These are phyloP conservation scores for Alternaria triticimaculans DNA, from an alignment of 2,329 filamentous ascomycete genomes.

Conservation along the genomic window DNA sequence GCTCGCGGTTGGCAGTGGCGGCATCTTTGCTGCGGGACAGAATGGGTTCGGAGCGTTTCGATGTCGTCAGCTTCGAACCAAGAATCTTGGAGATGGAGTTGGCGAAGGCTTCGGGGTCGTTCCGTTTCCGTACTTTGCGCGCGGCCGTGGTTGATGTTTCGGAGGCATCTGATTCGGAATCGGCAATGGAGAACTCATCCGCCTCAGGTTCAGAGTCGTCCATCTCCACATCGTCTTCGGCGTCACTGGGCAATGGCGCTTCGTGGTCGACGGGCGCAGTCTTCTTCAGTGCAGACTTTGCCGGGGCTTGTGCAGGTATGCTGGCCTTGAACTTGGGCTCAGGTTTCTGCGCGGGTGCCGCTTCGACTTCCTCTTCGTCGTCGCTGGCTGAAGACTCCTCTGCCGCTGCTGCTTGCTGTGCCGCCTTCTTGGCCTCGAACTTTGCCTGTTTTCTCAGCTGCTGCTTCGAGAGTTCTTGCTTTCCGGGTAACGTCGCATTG, in stretches of 20 bases:
- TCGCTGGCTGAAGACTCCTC: conserved; percentile 18
- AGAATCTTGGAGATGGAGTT: conserved; percentile 94
- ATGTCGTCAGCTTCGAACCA: conserved; percentile 81
- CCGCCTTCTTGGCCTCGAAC: conserved; percentile 23
- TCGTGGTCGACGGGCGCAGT: conserved; percentile 37
- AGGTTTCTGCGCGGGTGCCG: conserved; percentile 17
- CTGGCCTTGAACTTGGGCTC: conserved; percentile 31
- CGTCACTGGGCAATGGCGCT: conserved; percentile 33
- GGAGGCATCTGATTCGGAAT: conserved; percentile 41
- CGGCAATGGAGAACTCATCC: conserved; percentile 43
- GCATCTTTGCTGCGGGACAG: conserved; percentile 81
- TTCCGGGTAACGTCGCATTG: conserved; percentile 26
- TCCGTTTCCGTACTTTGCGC: conserved; percentile 75
- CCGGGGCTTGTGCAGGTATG: conserved; percentile 21
- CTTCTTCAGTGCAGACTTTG: conserved; percentile 34
- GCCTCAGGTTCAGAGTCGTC: conserved; percentile 44
- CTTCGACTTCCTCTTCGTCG: conserved; percentile 4
- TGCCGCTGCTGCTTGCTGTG: conserved; percentile 15
- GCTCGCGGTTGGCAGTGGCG: conserved; percentile 72
- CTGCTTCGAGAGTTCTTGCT: conserved; percentile 14
- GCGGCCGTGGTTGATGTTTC: conserved; percentile 44
- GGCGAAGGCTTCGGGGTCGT: conserved; percentile 89
- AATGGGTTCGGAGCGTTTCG: conserved; percentile 88
- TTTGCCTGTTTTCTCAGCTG: conserved; percentile 27
- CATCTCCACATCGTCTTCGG: conserved; percentile 16